phyloP scores from a whole-genome alignment of 2,329 filamentous ascomycete genomes.

The Fusarium incarnatum region DNA sequence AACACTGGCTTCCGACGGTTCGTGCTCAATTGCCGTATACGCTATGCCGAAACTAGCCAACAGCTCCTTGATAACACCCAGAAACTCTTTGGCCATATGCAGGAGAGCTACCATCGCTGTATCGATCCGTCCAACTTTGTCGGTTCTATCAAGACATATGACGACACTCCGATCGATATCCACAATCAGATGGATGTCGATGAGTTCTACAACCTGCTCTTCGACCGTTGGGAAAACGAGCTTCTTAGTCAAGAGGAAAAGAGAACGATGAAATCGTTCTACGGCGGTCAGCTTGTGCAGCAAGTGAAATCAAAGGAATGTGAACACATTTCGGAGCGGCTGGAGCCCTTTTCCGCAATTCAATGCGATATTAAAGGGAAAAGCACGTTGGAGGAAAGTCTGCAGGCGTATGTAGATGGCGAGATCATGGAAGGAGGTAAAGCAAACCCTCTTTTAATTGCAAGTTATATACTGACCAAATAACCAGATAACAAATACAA shows the following conservation, averaged over 20 bases:
- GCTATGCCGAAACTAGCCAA: conserved; percentile 68
- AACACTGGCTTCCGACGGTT: conserved; percentile 89
- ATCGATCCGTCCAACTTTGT: conserved; percentile 81
- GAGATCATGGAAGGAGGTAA: conserved; percentile 92
- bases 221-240: conserved; percentile 90
- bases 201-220: conserved; percentile 94
- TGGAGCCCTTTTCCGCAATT: conserved; percentile 93
- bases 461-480: conserved; percentile 18
- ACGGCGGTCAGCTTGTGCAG: conserved; percentile 90
- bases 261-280: conserved; percentile 81
- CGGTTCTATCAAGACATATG: conserved; percentile 81
- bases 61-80: conserved; percentile 81
- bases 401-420: conserved; percentile 94
- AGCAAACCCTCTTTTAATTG: conserved; percentile 37
- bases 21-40: conserved; percentile 74
- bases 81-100: conserved; percentile 85
- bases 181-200: conserved; percentile 97
- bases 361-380: conserved; percentile 98
- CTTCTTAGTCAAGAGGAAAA: conserved; percentile 76
- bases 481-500: conserved; percentile 94
- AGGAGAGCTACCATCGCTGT: conserved; percentile 79
- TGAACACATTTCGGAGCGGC: conserved; percentile 87
- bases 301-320: conserved; percentile 97
- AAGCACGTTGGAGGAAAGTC: conserved; percentile 81
- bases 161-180: conserved; percentile 85